Conservation (phyloP, 257 asterid genomes). For the Lycium barbarum region DNA sequence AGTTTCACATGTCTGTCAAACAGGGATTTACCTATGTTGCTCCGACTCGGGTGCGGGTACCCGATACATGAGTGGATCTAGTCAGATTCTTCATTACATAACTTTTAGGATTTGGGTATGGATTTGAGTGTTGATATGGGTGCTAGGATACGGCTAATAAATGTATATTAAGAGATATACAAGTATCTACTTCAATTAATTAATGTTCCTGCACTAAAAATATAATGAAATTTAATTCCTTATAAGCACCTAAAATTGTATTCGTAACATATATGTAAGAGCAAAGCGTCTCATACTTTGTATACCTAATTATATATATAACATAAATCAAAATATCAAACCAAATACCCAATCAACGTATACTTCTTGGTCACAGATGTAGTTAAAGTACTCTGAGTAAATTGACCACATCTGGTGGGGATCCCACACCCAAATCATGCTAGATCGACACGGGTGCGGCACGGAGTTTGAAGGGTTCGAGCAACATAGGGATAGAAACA, state of each 20-base stretch:
- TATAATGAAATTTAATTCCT: conserved; percentile 16
- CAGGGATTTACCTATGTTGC: conserved; percentile 17
- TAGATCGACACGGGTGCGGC: not conserved
- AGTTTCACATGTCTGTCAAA: not conserved
- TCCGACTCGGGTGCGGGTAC: not conserved
- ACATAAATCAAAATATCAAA: not conserved
- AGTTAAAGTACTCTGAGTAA: not conserved
- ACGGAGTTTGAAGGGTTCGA: not conserved
- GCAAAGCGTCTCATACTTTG: not conserved
- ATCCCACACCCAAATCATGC: not conserved
- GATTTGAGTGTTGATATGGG: not conserved
- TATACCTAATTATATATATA: not conserved
- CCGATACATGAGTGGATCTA: not conserved
- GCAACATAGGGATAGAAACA: not conserved
- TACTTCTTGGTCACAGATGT: not conserved
- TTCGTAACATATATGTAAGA: not conserved
- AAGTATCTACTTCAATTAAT: not conserved
- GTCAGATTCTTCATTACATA: not conserved
- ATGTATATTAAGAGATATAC: not conserved
- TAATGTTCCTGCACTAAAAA: not conserved
- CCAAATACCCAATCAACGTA: not conserved
- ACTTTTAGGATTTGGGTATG: not conserved
- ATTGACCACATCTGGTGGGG: conserved; percentile 1
- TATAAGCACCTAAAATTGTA: conserved; percentile 1
- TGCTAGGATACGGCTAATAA: not conserved